Evolutionary conservation across 2,329 filamentous ascomycete genomes (phyloP).

Genomic region (Penicillium occitanis): DNA sequence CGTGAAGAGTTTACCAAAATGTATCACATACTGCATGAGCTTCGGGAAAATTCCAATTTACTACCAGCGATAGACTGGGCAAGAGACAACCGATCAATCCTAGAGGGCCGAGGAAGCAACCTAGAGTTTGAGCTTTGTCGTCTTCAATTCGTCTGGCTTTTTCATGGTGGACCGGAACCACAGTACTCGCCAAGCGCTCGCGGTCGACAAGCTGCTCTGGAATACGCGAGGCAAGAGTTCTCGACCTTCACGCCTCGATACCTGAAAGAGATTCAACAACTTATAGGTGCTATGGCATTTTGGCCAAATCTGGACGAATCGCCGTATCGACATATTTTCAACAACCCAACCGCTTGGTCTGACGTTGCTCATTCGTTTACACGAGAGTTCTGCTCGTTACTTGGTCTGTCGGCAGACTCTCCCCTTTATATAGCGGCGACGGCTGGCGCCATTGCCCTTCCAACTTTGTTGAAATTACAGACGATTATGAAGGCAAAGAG

Average conservation of each 20-base stretch:
- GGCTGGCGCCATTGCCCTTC: conserved; percentile 86
- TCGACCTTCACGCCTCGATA: conserved; percentile 72
- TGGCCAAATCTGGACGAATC: conserved; percentile 70
- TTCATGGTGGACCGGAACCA: conserved; percentile 65
- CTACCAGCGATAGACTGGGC: conserved; percentile 87
- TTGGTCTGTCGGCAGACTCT: conserved; percentile 86
- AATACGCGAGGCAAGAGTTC: conserved; percentile 76
- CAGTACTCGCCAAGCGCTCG: conserved; percentile 37
- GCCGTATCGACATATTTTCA: conserved; percentile 77
- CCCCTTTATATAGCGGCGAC: conserved; percentile 91
- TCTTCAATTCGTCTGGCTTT: conserved; percentile 86
- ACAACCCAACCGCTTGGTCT: conserved; percentile 72
- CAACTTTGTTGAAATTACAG: conserved; percentile 83
- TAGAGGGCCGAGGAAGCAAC: conserved; percentile 84
- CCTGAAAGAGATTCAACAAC: conserved; percentile 73
- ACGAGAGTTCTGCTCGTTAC: conserved; percentile 87
- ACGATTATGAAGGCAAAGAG: conserved; percentile 83
- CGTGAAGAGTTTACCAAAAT: conserved; percentile 81
- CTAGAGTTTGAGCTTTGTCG: conserved; percentile 93
- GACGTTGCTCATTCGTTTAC: conserved; percentile 87
- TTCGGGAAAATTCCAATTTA: conserved; percentile 71
- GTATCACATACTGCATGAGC: conserved; percentile 81
- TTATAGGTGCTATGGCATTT: conserved; percentile 79
- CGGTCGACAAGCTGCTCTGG: conserved; percentile 58
- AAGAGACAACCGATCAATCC: conserved; percentile 62